phyloP scores from a whole-genome alignment of 768 basidiomycete species.

The Hortiboletus flavorubellus region DNA sequence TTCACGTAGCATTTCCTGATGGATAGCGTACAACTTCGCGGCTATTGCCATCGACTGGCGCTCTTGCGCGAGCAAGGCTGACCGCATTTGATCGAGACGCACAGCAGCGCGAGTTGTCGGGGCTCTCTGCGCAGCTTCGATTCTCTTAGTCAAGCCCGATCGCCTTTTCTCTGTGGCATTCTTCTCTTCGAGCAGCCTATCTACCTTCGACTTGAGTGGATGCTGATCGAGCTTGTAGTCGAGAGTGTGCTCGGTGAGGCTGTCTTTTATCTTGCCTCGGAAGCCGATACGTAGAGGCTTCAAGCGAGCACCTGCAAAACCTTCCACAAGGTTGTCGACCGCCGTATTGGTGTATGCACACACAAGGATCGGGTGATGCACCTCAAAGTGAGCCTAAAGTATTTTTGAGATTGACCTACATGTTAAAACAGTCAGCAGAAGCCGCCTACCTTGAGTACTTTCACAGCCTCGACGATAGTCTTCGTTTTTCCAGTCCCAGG shows the following conservation, averaged over 20 bases:
- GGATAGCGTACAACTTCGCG: constrained; percentile 49
- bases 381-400: constrained; percentile 68
- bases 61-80: constrained; percentile 23
- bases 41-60: constrained; percentile 33
- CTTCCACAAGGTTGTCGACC: constrained; percentile 86
- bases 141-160: constrained; percentile 25
- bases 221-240: constrained; percentile 64
- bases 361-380: constrained; percentile 82
- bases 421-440: neutral
- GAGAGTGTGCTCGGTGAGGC: constrained; percentile 56
- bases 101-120: constrained; percentile 13
- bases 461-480: constrained; percentile 84
- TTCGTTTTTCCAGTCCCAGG: constrained; percentile 93
- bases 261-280: constrained; percentile 53
- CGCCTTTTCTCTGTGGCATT: constrained; percentile 27
- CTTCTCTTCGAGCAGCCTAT: constrained; percentile 40
- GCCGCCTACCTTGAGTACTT: constrained; percentile 62
- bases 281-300: constrained; percentile 77
- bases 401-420: neutral
- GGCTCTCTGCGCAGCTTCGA: constrained; percentile 17
- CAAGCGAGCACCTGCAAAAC: constrained; percentile 56
- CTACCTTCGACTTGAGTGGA: constrained; percentile 45
- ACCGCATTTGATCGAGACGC: constrained; percentile 31
- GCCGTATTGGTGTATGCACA: constrained; percentile 94
- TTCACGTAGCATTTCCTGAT: constrained; percentile 62